Evolutionary conservation across 2,329 filamentous ascomycete genomes (phyloP), one percentile per base, ranked within the genome.

Genomic region (Botrytis fragariae): DNA sequence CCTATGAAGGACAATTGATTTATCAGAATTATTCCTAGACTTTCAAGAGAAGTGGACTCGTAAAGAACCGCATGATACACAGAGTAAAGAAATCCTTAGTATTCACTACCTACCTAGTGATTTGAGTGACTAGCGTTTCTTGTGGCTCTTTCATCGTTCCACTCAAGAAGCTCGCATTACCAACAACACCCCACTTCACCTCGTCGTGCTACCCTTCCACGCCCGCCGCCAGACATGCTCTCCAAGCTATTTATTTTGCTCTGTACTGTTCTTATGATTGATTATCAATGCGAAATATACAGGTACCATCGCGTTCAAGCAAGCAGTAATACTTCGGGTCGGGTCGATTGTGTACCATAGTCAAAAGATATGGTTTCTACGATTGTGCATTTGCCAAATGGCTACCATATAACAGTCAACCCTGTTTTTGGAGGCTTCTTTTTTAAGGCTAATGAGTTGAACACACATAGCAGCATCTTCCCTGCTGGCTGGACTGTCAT

Each of bases 401-500:
- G 95, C 79, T 93, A 96, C 83, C 91, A 87, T 76, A 88, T 96
- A 80, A 92, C 91, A 4, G 92, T 97, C 45, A 90, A 90, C 22
- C 93, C 94, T 0, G 93, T 97, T 39, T 98, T 97, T 81, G 94
- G 93, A n/a, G 95, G 95, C 45, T 87, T 96, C 72, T 93, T 91
- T 79, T 98, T 98, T 89, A 96, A 95, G 82, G 89, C 91, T 73
- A 92, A 93, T 80, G 92, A 96, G 75, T 84, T 93, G 76, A 92
- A 88, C 79, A 85, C 87, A 39, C 89, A 92, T 79, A 87, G 88
- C 77, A 90, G 90, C 69, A 87, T 91, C 6, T 95, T 94, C 74
- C 94, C 95, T 0, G 88, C 93, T 9, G 95, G 95, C 45, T 98
- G 95, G 95, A 97, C 93, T 2, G 91, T 97, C 69, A 92, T 95